These are phyloP conservation scores for Myriosclerotinia scirpicola DNA, from an alignment of 2,329 filamentous ascomycete genomes.

Conservation along the genomic window DNA sequence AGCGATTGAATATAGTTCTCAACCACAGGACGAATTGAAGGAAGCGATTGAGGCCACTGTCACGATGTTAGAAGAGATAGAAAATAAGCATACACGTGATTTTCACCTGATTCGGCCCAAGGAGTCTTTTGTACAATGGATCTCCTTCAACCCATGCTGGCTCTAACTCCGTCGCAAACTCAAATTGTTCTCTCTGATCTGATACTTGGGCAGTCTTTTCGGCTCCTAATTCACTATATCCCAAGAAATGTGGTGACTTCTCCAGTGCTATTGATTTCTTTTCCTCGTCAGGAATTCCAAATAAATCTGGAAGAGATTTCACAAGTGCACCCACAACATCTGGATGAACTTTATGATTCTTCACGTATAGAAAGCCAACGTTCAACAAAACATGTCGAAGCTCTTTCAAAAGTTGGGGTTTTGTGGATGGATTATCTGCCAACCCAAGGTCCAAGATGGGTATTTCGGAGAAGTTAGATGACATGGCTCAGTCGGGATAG, in stretches of 20 bases:
- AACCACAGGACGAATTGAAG: conserved; percentile 2
- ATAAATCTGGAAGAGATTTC: conserved; percentile 8
- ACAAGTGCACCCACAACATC: conserved; percentile 7
- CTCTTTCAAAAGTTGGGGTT: conserved; percentile 14
- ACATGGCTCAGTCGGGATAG: conserved; percentile 1
- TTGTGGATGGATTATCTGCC: conserved; percentile 9
- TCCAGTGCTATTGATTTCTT: conserved; percentile 12
- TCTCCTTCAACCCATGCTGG: conserved; percentile 18
- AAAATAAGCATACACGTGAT: neutral
- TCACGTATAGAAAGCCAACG: conserved; percentile 19
- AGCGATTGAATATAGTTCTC: conserved; percentile 13
- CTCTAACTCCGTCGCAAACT: conserved; percentile 20
- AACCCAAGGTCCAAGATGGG: conserved; percentile 16
- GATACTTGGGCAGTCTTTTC: conserved; percentile 16
- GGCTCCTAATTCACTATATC: conserved; percentile 17
- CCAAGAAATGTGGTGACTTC: conserved; percentile 15
- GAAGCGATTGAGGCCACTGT: conserved; percentile 18
- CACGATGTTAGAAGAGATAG: neutral
- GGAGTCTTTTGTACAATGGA: conserved; percentile 15
- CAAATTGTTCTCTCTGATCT: conserved; percentile 22
- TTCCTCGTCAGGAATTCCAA: conserved; percentile 1
- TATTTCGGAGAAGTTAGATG: conserved; percentile 18
- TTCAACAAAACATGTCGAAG: conserved; percentile 18
- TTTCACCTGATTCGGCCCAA: conserved; percentile 20
- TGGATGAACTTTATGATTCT: conserved; percentile 9